These are phyloP conservation scores for Candolleomyces aberdarensis DNA, from an alignment of 768 basidiomycete genomes.

Conservation along the genomic window DNA sequence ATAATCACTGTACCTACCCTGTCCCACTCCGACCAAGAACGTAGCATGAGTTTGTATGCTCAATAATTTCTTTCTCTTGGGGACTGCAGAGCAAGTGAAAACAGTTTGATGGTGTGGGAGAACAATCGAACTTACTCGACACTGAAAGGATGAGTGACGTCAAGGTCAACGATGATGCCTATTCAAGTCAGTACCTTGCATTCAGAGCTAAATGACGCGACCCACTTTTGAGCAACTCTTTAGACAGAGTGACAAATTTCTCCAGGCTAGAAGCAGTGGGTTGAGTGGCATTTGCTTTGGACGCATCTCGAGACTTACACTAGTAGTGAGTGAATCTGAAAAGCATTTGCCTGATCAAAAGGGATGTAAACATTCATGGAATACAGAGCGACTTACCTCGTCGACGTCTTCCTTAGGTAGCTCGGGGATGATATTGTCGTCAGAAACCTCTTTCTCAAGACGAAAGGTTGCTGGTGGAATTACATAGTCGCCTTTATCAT, in stretches of 20 bases:
- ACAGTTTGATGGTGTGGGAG: neutral
- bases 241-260: slow-evolving; percentile 41
- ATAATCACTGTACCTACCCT: neutral
- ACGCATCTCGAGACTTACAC: slow-evolving; percentile 35
- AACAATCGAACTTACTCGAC: neutral
- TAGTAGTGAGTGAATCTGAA: slow-evolving; percentile 54
- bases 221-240: slow-evolving; percentile 26
- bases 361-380: too few relatives aligned
- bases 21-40: slow-evolving; percentile 9
- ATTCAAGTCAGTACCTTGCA: neutral
- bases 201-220: neutral
- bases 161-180: slow-evolving; percentile 7
- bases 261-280: slow-evolving; percentile 27
- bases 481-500: slow-evolving; percentile 30
- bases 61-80: slow-evolving; percentile 8
- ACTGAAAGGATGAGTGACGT: slow-evolving; percentile 7
- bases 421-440: slow-evolving; percentile 19
- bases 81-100: neutral
- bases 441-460: slow-evolving; percentile 18
- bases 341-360: neutral
- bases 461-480: slow-evolving; percentile 50
- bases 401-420: slow-evolving; percentile 44
- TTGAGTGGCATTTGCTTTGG: too few relatives aligned
- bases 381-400: slow-evolving; percentile 32
- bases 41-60: slow-evolving; percentile 9